phyloP scores from a whole-genome alignment of 2,329 filamentous ascomycete genomes.

The Fusarium continuum region DNA sequence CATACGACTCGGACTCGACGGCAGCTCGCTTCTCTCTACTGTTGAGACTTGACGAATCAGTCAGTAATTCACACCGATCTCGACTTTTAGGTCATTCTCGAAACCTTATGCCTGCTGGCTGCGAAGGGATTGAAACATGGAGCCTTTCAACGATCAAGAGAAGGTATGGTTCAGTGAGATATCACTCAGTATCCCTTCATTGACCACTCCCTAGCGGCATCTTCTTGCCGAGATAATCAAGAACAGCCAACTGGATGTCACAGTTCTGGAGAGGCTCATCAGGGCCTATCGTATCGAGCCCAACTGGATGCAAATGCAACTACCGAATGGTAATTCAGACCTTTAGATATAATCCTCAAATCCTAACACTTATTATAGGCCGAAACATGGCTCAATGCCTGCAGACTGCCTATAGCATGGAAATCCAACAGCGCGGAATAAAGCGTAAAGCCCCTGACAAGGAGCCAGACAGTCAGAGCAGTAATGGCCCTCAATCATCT shows the following conservation, averaged over 20 bases:
- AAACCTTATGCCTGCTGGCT: background rate
- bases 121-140: conserved; percentile 20
- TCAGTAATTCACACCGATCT: too few species aligned
- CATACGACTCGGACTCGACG: too few species aligned
- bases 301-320: conserved; percentile 59
- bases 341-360: background rate
- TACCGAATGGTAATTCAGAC: conserved; percentile 54
- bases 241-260: conserved; percentile 60
- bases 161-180: conserved; percentile 53
- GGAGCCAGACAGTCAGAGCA: conserved; percentile 47
- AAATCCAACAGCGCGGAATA: conserved; percentile 42
- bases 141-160: conserved; percentile 59
- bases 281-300: conserved; percentile 52
- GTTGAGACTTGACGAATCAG: background rate
- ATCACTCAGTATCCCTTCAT: background rate
- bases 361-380: conserved; percentile 46
- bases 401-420: conserved; percentile 51
- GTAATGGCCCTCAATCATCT: background rate
- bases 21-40: background rate
- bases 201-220: conserved; percentile 57
- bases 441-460: conserved; percentile 47
- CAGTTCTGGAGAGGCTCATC: conserved; percentile 58
- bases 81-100: background rate
- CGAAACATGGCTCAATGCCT: conserved; percentile 60
- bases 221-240: conserved; percentile 68